These are phyloP conservation scores for Calonectria hongkongensis DNA, from an alignment of 2,329 filamentous ascomycete genomes.

Conservation along the genomic window DNA sequence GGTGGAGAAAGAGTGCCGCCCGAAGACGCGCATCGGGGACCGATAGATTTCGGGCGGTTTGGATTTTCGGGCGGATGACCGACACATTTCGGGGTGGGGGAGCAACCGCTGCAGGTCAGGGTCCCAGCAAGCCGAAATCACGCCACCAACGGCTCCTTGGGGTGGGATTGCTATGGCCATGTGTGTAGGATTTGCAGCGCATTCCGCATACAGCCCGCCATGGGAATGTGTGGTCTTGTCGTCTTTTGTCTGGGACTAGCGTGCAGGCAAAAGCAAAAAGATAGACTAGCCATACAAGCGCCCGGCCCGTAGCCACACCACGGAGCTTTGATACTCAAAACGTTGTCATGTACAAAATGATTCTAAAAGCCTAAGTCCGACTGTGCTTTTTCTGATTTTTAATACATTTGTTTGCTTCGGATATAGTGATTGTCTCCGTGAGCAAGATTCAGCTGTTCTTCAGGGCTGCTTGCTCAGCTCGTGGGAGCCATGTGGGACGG, in stretches of 20 bases:
- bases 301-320: neutral
- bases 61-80: conserved; percentile 17
- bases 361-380: neutral
- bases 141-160: neutral
- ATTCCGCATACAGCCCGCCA: neutral
- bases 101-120: neutral
- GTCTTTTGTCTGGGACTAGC: neutral
- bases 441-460: neutral
- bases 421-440: too few species aligned
- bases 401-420: too few species aligned
- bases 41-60: conserved; percentile 4
- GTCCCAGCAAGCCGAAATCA: neutral
- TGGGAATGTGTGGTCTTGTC: neutral
- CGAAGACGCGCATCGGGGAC: neutral
- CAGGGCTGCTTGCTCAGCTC: neutral
- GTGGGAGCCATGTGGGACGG: neutral
- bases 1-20: neutral
- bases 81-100: conserved; percentile 33
- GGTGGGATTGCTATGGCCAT: neutral
- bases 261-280: neutral
- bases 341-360: too few species aligned
- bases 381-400: neutral
- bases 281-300: neutral
- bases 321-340: too few species aligned
- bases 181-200: neutral